Base-by-base conservation (phyloP, 495 filamentous ascomycete species). In the Aspergillus haitiensis region DNA sequence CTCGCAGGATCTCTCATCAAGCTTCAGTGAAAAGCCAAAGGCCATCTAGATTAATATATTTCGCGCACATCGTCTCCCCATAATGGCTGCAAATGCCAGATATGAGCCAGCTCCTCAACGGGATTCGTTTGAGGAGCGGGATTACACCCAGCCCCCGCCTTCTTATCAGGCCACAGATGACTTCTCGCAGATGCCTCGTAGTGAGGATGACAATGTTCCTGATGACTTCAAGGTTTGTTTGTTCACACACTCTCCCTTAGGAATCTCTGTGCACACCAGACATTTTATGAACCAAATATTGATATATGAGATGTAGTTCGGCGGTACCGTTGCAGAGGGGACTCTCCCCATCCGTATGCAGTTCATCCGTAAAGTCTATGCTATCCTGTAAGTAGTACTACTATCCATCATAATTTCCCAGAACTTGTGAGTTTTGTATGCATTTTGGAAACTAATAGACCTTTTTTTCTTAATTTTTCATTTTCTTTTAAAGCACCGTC, bases 261-360 rank as follows among this genome's bases (percentile, higher is more conserved):
- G n/a, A n/a, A n/a, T 39, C 35, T 31, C 1, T 34, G 40, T n/a
- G 12, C n/a, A 16, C 5, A 15, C 11, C 2, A n/a, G 3, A 16
- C 7, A 27, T 3, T 39, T 7, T 21, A 5, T 46, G 4, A 35
- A 31, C 11, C 1, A 50, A 42, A 59, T 18, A n/a, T 49, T 64
- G 36, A 68, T 49, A 7, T 63, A 27, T 3, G 21, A 27, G 52
- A 63, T 16, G 32, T 64, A 92, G 87, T 98, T 93, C 68, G 92
- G 92, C 46, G 92, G 91, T 39, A 90, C 85, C 10, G 92, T 98
- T 52, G 84, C 93, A 59, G 95, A 97, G 77, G 95, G 88, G 42
- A 95, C 92, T 9, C 79, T 98, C 67, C 91, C 94, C 61, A 97
- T 98, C 72, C 88, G 94, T 60, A 96, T 97, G 86, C 89, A 93